A percentile compares a stretch with the other conserved stretches of the same genome.
phyloP scores from a whole-genome alignment of 2,329 filamentous ascomycete genomes.

The Plectosphaerella plurivora region DNA sequence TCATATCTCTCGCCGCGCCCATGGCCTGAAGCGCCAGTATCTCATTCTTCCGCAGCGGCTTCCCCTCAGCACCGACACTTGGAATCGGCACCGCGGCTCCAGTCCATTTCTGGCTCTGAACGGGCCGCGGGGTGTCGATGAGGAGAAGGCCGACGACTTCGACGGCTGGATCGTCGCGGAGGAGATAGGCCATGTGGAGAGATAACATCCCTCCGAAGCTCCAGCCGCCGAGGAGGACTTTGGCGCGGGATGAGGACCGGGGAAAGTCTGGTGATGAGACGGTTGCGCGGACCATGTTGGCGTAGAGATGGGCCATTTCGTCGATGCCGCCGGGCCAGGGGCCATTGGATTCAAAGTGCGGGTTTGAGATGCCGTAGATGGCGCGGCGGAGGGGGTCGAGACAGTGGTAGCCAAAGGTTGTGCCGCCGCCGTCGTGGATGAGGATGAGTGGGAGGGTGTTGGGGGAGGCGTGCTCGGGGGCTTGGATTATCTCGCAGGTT shows the following conservation, averaged over 20 bases:
- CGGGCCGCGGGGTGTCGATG: constrained; percentile 44
- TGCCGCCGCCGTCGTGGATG: constrained; percentile 59
- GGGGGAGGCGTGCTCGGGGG: constrained; percentile 15
- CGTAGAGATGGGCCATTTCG: constrained; percentile 51
- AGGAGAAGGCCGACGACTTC: constrained; percentile 46
- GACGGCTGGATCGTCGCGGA: constrained; percentile 23
- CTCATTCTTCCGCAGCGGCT: constrained; percentile 28
- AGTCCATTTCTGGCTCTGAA: constrained; percentile 4
- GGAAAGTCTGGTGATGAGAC: constrained; percentile 25
- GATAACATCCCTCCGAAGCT: constrained; percentile 49
- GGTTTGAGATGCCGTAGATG: constrained; percentile 52
- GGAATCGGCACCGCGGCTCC: constrained; percentile 6
- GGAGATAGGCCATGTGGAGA: constrained; percentile 42
- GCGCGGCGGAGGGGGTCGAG: constrained; percentile 42
- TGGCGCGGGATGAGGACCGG: constrained; percentile 14
- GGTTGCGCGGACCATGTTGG: constrained; percentile 34
- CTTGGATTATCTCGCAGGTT: constrained; percentile 11
- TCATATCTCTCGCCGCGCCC: constrained; percentile 34
- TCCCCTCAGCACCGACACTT: constrained; percentile 11
- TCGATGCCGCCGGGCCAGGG: constrained; percentile 47
- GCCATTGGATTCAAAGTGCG: constrained; percentile 40
- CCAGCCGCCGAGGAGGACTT: constrained; percentile 52
- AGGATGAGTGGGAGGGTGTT: constrained; percentile 44
- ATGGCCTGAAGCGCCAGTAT: constrained; percentile 33
- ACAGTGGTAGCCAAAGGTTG: constrained; percentile 53